These are phyloP conservation scores for Saposhnikovia divaricata DNA, from an alignment of 129 eudicot genomes.

Conservation along the genomic window DNA sequence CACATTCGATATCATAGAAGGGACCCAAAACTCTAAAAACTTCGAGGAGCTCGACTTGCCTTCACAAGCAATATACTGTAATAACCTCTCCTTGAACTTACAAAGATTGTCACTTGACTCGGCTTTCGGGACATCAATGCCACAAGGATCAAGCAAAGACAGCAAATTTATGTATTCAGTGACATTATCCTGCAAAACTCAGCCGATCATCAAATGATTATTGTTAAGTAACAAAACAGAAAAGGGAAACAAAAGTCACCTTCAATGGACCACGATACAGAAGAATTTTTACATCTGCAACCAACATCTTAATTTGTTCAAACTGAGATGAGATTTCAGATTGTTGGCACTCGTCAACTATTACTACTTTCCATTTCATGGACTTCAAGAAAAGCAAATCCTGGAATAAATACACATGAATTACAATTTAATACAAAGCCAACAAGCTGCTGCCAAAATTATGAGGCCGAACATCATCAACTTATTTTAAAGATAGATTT, in stretches of 20 bases:
- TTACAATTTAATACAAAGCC: not conserved
- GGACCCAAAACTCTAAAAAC: slow-evolving; percentile 84
- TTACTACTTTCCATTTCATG: slow-evolving; percentile 56
- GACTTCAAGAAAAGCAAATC: slow-evolving; percentile 35
- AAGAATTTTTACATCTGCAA: slow-evolving; percentile 40
- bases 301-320: slow-evolving; percentile 36
- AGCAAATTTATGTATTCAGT: slow-evolving; percentile 38
- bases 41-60: slow-evolving; percentile 37
- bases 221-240: not conserved
- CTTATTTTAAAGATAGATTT: not conserved
- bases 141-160: slow-evolving; percentile 41
- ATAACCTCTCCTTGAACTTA: slow-evolving; percentile 48
- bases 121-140: slow-evolving; percentile 13
- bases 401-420: slow-evolving; percentile 26
- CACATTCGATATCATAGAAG: slow-evolving; percentile 61
- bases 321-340: slow-evolving; percentile 20
- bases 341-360: slow-evolving; percentile 53
- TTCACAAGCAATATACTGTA: slow-evolving; percentile 31
- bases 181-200: slow-evolving; percentile 42
- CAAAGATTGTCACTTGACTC: slow-evolving; percentile 30
- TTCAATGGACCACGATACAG: slow-evolving; percentile 40
- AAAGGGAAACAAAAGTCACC: slow-evolving; percentile 24
- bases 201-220: not conserved
- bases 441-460: not conserved
- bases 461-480: not conserved